phyloP scores from a whole-genome alignment of 2,329 filamentous ascomycete species.

The Ambrosiella beaveri region DNA sequence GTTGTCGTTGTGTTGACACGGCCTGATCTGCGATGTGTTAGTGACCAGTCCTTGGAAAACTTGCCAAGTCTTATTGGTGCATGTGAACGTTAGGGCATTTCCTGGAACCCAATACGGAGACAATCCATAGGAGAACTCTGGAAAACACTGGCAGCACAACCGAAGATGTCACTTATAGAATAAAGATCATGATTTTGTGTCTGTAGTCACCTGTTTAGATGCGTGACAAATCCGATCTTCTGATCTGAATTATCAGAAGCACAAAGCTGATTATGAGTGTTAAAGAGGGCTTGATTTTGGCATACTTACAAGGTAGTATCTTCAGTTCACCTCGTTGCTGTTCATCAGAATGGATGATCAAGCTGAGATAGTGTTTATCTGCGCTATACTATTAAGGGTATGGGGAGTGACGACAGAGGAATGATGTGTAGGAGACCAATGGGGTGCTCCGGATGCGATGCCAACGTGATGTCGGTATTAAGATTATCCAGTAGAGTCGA shows the following conservation, averaged over 20 bases:
- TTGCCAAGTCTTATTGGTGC: not conserved
- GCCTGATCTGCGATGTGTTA: not conserved
- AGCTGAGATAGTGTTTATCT: not conserved
- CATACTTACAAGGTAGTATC: not conserved
- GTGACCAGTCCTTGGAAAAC: not conserved
- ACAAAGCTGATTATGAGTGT: not conserved
- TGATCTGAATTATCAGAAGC: not conserved
- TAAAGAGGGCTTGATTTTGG: not conserved
- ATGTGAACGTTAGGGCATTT: too few relatives aligned
- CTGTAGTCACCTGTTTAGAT: too few relatives aligned
- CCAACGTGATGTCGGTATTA: not conserved
- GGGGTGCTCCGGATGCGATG: too few relatives aligned
- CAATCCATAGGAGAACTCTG: too few relatives aligned
- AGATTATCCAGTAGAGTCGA: not conserved
- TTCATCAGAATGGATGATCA: not conserved
- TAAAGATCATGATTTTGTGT: too few relatives aligned
- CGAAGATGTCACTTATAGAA: too few relatives aligned
- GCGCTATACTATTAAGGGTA: too few relatives aligned
- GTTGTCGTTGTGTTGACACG: not conserved
- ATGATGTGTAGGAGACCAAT: too few relatives aligned
- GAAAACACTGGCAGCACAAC: too few relatives aligned
- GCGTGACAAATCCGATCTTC: too few relatives aligned
- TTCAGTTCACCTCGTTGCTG: not conserved
- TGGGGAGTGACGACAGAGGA: too few relatives aligned
- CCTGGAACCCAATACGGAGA: too few relatives aligned